Percentiles rank a stretch among this genome's conserved stretches.
Evolutionary conservation across 169 alveolate species (phyloP).

Genomic region (Theileria luwenshuni): DNA sequence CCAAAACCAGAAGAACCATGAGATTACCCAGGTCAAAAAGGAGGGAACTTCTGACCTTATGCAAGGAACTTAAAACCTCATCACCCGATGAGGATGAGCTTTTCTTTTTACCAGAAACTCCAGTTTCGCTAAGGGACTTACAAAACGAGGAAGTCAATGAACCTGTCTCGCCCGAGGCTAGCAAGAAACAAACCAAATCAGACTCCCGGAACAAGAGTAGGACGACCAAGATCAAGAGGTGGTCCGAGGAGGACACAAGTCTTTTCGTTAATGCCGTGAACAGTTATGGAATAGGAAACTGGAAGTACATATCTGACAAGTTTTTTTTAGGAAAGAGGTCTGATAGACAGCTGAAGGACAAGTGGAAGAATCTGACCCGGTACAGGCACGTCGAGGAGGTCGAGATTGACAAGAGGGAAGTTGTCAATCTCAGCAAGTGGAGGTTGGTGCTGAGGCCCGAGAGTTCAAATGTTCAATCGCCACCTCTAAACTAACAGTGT

Average conservation of each 20-base stretch:
- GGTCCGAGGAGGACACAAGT: constrained; percentile 48
- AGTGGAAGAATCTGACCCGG: constrained; percentile 59
- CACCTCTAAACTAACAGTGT: too few relatives aligned
- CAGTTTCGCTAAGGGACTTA: too few relatives aligned
- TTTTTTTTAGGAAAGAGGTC: constrained; percentile 55
- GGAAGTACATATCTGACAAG: constrained; percentile 35
- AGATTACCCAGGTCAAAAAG: too few relatives aligned
- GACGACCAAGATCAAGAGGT: constrained; percentile 11
- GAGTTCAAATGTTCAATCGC: too few relatives aligned
- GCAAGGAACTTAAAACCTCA: background rate
- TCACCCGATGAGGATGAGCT: too few relatives aligned
- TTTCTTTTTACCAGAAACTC: too few relatives aligned
- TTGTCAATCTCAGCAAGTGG: constrained; percentile 7
- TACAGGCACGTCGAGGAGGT: constrained; percentile 37
- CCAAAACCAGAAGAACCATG: background rate
- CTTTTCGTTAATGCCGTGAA: constrained; percentile 43
- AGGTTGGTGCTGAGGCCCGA: background rate
- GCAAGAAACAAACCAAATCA: background rate
- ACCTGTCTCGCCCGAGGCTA: background rate
- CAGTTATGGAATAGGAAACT: constrained; percentile 56
- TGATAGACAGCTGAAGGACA: constrained; percentile 60
- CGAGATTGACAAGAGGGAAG: background rate
- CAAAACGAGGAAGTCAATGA: background rate
- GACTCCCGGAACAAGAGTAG: background rate
- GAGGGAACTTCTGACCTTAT: background rate